phyloP scores from a whole-genome alignment of 1,284 basidiomycete species.

The Phenoliferia sp. region DNA sequence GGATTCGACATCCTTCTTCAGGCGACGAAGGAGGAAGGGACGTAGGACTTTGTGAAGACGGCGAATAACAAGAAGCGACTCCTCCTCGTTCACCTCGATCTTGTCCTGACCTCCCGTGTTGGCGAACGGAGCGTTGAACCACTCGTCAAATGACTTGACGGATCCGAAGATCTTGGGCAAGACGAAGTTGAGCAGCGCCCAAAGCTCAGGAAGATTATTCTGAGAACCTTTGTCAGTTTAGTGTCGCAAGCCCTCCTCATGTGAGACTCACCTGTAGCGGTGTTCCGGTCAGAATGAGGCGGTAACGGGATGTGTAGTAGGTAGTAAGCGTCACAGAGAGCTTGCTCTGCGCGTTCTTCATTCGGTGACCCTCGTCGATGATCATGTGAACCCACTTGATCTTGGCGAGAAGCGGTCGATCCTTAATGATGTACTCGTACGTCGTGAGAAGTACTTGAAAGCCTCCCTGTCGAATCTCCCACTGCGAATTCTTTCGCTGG shows the following conservation, averaged over 20 bases:
- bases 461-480: slow-evolving; percentile 66
- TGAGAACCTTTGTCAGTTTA: slow-evolving; percentile 20
- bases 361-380: slow-evolving; percentile 98
- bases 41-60: slow-evolving; percentile 97
- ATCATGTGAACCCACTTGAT: slow-evolving; percentile 99
- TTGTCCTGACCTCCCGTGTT: slow-evolving; percentile 94
- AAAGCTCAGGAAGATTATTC: slow-evolving; percentile 97
- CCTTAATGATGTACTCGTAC: slow-evolving; percentile 99
- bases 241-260: too few species aligned
- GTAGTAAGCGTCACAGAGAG: slow-evolving; percentile 87
- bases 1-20: slow-evolving; percentile 98
- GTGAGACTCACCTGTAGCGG: slow-evolving; percentile 65
- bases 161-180: slow-evolving; percentile 99
- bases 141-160: slow-evolving; percentile 98
- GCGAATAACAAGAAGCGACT: slow-evolving; percentile 93
- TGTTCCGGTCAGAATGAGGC: slow-evolving; percentile 95
- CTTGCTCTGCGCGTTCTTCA: slow-evolving; percentile 99
- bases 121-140: slow-evolving; percentile 99
- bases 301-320: slow-evolving; percentile 87
- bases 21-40: slow-evolving; percentile 88
- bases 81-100: slow-evolving; percentile 99
- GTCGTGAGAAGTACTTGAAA: slow-evolving; percentile 97
- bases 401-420: slow-evolving; percentile 81
- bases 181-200: slow-evolving; percentile 97
- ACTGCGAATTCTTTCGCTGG: slow-evolving; percentile 68